A percentile compares a stretch with the other conserved stretches of the same genome.
Evolutionary conservation across 2,329 filamentous ascomycete species (phyloP).

Genomic region (Fusarium piperis): DNA sequence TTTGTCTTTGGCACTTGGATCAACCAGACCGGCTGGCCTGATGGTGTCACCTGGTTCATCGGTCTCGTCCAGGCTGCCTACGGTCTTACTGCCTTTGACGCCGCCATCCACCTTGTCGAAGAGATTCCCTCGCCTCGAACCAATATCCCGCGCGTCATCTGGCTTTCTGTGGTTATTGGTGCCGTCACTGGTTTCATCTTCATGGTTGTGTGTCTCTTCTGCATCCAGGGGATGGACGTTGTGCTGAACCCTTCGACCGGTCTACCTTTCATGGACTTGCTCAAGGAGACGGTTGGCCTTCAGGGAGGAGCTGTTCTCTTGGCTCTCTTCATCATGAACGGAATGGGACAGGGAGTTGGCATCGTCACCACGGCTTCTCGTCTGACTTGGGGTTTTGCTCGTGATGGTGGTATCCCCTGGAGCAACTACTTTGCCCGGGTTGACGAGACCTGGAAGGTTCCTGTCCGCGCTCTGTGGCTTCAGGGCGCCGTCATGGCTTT

Average conservation of each 20-base stretch:
- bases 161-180: conserved; percentile 60
- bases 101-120: conserved; percentile 67
- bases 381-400: conserved; percentile 64
- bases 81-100: conserved; percentile 62
- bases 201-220: conserved; percentile 62
- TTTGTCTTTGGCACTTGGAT: conserved; percentile 64
- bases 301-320: conserved; percentile 56
- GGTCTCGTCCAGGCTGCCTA: conserved; percentile 67
- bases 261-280: conserved; percentile 60
- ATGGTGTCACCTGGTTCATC: conserved; percentile 67
- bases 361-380: conserved; percentile 62
- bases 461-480: conserved; percentile 61
- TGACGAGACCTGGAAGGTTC: conserved; percentile 61
- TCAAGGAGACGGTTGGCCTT: conserved; percentile 49
- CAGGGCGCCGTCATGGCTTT: conserved; percentile 55
- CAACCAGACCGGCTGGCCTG: conserved; percentile 59
- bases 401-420: conserved; percentile 60
- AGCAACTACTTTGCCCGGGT: conserved; percentile 55
- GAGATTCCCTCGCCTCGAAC: conserved; percentile 63
- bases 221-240: conserved; percentile 56
- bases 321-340: conserved; percentile 65
- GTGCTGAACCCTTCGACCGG: conserved; percentile 53
- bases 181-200: conserved; percentile 61
- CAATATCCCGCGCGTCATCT: conserved; percentile 62
- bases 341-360: conserved; percentile 62